A percentile compares a stretch with the other conserved stretches of the same genome.
These are phyloP conservation scores for Cordyceps cicadae DNA, from an alignment of 2,329 filamentous ascomycete species.

Conservation along the genomic window DNA sequence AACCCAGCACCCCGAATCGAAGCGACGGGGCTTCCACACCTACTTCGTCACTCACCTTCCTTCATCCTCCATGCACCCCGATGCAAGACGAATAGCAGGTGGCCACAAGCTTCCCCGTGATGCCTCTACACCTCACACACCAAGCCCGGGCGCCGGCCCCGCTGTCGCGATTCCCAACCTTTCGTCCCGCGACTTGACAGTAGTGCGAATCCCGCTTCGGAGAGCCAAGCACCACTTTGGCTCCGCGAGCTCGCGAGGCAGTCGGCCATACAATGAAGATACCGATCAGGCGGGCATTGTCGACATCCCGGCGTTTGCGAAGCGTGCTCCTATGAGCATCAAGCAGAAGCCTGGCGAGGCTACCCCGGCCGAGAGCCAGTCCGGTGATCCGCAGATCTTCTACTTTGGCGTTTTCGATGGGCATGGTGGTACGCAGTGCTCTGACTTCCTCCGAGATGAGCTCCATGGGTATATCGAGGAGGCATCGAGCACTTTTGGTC, in stretches of 20 bases:
- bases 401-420: slow-evolving; percentile 97
- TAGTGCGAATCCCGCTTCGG: slow-evolving; percentile 87
- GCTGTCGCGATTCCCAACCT: slow-evolving; percentile 53
- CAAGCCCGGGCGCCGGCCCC: slow-evolving; percentile 44
- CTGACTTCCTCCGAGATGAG: slow-evolving; percentile 73
- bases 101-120: slow-evolving; percentile 82
- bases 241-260: slow-evolving; percentile 67
- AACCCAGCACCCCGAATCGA: not conserved
- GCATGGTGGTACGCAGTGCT: slow-evolving; percentile 84
- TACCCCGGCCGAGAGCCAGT: slow-evolving; percentile 65
- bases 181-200: slow-evolving; percentile 68
- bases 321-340: slow-evolving; percentile 61
- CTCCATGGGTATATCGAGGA: slow-evolving; percentile 86
- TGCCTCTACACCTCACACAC: slow-evolving; percentile 70
- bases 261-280: slow-evolving; percentile 86
- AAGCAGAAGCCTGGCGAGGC: slow-evolving; percentile 47
- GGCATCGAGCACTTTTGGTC: slow-evolving; percentile 64
- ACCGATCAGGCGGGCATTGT: slow-evolving; percentile 90
- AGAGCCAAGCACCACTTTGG: slow-evolving; percentile 97
- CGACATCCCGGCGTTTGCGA: slow-evolving; percentile 86
- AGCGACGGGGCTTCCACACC: slow-evolving; percentile 65
- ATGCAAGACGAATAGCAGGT: slow-evolving; percentile 57
- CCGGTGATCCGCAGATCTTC: slow-evolving; percentile 90
- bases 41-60: slow-evolving; percentile 97
- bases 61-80: slow-evolving; percentile 85